phyloP scores from a whole-genome alignment of 2,329 filamentous ascomycete genomes.

The Penicillium sp. region DNA sequence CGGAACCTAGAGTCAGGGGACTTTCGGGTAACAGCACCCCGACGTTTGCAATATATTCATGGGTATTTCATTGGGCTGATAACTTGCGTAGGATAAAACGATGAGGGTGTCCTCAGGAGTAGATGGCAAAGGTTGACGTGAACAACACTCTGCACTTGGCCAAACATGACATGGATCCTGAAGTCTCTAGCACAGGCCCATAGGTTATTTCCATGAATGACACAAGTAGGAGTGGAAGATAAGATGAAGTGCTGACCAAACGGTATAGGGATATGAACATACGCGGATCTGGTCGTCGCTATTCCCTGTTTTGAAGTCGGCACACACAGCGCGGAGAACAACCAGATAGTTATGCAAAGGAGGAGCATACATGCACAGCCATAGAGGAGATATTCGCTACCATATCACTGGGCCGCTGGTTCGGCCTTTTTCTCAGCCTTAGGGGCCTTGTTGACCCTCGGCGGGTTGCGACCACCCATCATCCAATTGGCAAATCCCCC shows the following conservation, averaged over 20 bases:
- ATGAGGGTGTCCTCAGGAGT: neutral
- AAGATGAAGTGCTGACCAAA: neutral
- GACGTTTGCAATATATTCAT: neutral
- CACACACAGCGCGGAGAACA: neutral
- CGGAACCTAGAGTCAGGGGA: neutral
- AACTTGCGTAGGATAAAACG: neutral
- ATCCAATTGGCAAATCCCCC: constrained; percentile 46
- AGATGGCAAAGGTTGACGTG: neutral
- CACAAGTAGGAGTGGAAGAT: neutral
- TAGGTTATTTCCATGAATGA: neutral
- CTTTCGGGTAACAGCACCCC: neutral
- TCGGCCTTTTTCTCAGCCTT: constrained; percentile 50
- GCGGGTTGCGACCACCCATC: constrained; percentile 35
- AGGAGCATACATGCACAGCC: neutral
- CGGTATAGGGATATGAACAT: neutral
- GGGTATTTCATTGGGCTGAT: constrained; percentile 1
- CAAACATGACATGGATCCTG: neutral
- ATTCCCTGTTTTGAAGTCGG: neutral
- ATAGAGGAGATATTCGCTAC: neutral
- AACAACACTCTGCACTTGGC: neutral
- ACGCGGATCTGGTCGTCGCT: neutral
- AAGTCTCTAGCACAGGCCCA: neutral
- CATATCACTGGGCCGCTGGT: constrained; percentile 18
- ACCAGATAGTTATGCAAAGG: neutral
- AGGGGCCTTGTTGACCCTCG: constrained; percentile 36